These are phyloP conservation scores for Darksidea phi DNA, from an alignment of 495 filamentous ascomycete genomes.

Conservation along the genomic window DNA sequence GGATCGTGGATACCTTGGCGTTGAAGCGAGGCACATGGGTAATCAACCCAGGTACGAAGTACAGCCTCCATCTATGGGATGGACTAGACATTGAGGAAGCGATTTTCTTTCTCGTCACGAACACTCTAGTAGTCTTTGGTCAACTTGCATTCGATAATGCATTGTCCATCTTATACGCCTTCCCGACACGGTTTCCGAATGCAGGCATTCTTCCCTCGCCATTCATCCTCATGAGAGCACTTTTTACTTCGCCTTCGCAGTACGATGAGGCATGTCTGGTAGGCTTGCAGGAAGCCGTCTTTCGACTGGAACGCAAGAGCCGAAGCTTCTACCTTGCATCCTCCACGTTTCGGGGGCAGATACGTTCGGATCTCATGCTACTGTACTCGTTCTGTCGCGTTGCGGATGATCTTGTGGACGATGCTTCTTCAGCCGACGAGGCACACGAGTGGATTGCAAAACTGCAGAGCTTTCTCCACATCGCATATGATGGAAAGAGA, in stretches of 20 bases:
- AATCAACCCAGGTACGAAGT: conserved; percentile 62
- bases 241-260: conserved; percentile 44
- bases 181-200: conserved; percentile 51
- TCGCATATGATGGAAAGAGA: conserved; percentile 37
- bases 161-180: conserved; percentile 56
- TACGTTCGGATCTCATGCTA: conserved; percentile 64
- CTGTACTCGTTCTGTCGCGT: conserved; percentile 72
- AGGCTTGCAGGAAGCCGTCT: conserved; percentile 56
- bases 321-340: conserved; percentile 69
- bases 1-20: conserved; percentile 64
- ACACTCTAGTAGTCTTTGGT: conserved; percentile 64
- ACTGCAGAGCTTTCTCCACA: conserved; percentile 53
- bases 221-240: conserved; percentile 46
- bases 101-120: conserved; percentile 65
- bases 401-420: conserved; percentile 67
- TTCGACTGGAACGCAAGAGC: conserved; percentile 56
- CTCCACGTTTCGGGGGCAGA: conserved; percentile 58
- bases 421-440: conserved; percentile 48
- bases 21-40: conserved; percentile 63
- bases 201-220: conserved; percentile 48
- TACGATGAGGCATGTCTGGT: conserved; percentile 55
- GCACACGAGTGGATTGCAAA: conserved; percentile 53
- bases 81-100: conserved; percentile 67
- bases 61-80: conserved; percentile 58
- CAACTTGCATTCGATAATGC: conserved; percentile 63